A percentile compares a stretch with the other conserved stretches of the same genome.
These are phyloP conservation scores for Colletotrichum ledebouriae DNA, from an alignment of 2,329 filamentous ascomycete genomes.

Conservation along the genomic window DNA sequence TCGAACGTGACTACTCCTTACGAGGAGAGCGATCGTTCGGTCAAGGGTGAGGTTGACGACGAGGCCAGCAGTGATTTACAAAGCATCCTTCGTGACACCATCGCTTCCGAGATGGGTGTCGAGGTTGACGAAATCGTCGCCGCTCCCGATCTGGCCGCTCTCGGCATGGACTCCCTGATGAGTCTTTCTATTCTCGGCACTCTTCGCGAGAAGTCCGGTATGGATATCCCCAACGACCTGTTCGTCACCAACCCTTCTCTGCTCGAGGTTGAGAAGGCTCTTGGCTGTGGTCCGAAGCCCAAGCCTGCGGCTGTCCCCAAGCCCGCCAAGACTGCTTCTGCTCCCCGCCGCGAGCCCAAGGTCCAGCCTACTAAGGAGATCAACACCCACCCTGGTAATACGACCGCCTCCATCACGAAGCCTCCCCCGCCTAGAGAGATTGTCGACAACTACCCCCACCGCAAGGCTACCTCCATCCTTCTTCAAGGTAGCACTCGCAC, in stretches of 20 bases:
- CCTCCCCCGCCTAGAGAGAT: slow-evolving; percentile 53
- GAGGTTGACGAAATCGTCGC: slow-evolving; percentile 72
- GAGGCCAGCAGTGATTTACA: slow-evolving; percentile 55
- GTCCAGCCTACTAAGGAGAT: slow-evolving; percentile 46
- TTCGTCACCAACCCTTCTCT: slow-evolving; percentile 73
- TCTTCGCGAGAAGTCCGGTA: slow-evolving; percentile 66
- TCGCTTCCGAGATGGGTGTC: slow-evolving; percentile 80
- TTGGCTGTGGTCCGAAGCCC: slow-evolving; percentile 64
- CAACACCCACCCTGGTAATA: slow-evolving; percentile 49
- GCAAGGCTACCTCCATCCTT: slow-evolving; percentile 62
- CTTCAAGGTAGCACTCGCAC: slow-evolving; percentile 63
- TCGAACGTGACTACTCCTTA: slow-evolving; percentile 66
- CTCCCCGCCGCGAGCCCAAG: slow-evolving; percentile 39
- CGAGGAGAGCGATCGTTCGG: slow-evolving; percentile 64
- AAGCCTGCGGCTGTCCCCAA: slow-evolving; percentile 52
- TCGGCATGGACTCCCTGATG: slow-evolving; percentile 73
- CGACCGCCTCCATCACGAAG: slow-evolving; percentile 65
- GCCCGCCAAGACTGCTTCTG: slow-evolving; percentile 46
- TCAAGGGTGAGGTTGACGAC: slow-evolving; percentile 57
- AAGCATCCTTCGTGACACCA: slow-evolving; percentile 72
- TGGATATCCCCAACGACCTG: slow-evolving; percentile 70
- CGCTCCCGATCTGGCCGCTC: slow-evolving; percentile 65
- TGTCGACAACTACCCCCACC: slow-evolving; percentile 61
- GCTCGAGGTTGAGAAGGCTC: slow-evolving; percentile 74
- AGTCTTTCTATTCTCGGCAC: slow-evolving; percentile 68